Conservation (phyloP, 345 rosid genomes). For the Eucalyptus cladocalyx region DNA sequence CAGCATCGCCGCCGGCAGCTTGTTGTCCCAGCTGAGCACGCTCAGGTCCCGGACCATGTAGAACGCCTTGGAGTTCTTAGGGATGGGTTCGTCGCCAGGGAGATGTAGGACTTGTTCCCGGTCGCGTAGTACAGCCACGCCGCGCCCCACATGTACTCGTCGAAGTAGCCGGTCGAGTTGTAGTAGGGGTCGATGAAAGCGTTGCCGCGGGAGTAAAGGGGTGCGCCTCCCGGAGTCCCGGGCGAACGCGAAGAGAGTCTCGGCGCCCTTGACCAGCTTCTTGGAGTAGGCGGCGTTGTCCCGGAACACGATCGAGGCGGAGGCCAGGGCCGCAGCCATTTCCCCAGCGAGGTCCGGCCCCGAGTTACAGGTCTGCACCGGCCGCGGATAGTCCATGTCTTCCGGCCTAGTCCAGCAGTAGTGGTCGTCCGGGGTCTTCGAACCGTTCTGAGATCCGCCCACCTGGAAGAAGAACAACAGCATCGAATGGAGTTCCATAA, state of each 20-base stretch:
- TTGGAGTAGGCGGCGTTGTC: constrained; percentile 38
- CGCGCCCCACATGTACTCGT: constrained; percentile 83
- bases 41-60: constrained; percentile 10
- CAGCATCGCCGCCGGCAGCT: constrained; percentile 86
- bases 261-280: constrained; percentile 51
- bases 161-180: constrained; percentile 65
- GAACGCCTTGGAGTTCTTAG: constrained; percentile 51
- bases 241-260: constrained; percentile 43
- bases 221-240: constrained; percentile 32
- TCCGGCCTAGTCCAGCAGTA: constrained; percentile 79
- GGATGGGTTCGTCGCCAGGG: constrained; percentile 38
- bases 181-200: constrained; percentile 31
- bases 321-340: constrained; percentile 65
- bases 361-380: constrained; percentile 9
- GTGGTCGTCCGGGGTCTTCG: constrained; percentile 58
- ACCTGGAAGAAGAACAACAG: constrained; percentile 15
- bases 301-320: constrained; percentile 70
- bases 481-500: background rate
- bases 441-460: constrained; percentile 46
- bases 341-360: constrained; percentile 73
- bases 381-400: constrained; percentile 65
- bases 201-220: constrained; percentile 30
- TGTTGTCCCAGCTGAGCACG: constrained; percentile 72
- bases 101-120: constrained; percentile 49
- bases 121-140: constrained; percentile 88